Evolutionary conservation across 176 grass and related monocot species (phyloP), one percentile per base, ranked within the genome.

Genomic region (Cenchrus fungigraminus): DNA sequence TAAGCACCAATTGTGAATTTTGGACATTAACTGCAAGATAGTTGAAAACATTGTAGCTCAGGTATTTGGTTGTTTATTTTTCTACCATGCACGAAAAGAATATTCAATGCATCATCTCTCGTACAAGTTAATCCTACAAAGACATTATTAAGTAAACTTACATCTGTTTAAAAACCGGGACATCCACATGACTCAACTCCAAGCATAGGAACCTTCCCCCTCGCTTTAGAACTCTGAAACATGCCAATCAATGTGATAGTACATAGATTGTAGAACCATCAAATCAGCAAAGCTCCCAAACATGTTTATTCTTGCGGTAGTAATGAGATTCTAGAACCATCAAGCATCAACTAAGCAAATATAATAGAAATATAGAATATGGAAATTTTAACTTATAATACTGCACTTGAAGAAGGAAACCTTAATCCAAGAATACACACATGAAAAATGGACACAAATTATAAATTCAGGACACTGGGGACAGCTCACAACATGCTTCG

Each of bases 131-230:
- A 60, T 76, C 17, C 25, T 79, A n/a, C 45, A 73, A 72, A 49
- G 25, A 29, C 10, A 65, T 57, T 47, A 56, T 17, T 15, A 45
- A 71, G 25, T 19, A 67, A 73, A 92, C 93, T 94, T 83, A 98
- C 93, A 98, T 82, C 74, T 95, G 47, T 71, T 98, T 98, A 56
- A 98, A 95, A 74, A 95, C 2, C 2, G 91, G 91, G 61, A 87
- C 73, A 71, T 98, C 91, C 47, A 94, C 89, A 88, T 95, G 96
- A 68, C 96, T 98, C 84, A 98, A 86, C 81, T 98, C 96, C 77
- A 98, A 87, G 78, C 93, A 98, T 28, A 98, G 82, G 65, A 98
- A 95, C 50, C 96, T 92, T 29, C 96, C 96, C 50, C 96, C 91
- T 90, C 81, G 70, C 75, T 95, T 98, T 76, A 98, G 68, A 80